Conservation (phyloP, 345 rosid species). For the Eucalyptus fibrosa region DNA sequence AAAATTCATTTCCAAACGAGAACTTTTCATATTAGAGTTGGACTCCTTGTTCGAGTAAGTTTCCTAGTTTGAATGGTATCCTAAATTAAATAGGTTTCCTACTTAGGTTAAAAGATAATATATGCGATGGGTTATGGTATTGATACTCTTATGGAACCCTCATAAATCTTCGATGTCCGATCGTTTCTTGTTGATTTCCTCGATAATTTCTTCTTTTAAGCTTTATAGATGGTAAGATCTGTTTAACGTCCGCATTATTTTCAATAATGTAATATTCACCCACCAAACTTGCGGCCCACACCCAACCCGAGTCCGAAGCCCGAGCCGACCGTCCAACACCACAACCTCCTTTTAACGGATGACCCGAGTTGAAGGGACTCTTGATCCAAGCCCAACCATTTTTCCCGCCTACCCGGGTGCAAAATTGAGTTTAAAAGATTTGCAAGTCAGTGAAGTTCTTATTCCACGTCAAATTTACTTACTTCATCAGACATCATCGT, state of each 20-base stretch:
- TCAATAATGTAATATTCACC: not conserved
- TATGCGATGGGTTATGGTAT: not conserved
- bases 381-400: not conserved
- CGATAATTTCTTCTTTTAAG: not conserved
- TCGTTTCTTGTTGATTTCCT: not conserved
- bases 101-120: not conserved
- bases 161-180: not conserved
- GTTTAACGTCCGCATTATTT: not conserved
- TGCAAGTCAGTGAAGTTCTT: not conserved
- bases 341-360: not conserved
- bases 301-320: not conserved
- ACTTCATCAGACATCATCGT: not conserved
- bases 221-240: not conserved
- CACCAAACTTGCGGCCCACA: not conserved
- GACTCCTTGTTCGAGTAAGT: not conserved
- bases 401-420: not conserved
- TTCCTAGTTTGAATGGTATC: not conserved
- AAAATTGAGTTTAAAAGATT: not conserved
- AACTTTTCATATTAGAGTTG: not conserved
- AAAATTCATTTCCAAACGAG: not conserved
- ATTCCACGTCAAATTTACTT: not conserved
- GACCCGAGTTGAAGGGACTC: not conserved
- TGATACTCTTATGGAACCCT: not conserved
- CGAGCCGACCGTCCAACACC: not conserved
- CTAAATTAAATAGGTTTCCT: not conserved